Evolutionary conservation across 345 rosid genomes (phyloP).

Genomic region (Acer campestre): DNA sequence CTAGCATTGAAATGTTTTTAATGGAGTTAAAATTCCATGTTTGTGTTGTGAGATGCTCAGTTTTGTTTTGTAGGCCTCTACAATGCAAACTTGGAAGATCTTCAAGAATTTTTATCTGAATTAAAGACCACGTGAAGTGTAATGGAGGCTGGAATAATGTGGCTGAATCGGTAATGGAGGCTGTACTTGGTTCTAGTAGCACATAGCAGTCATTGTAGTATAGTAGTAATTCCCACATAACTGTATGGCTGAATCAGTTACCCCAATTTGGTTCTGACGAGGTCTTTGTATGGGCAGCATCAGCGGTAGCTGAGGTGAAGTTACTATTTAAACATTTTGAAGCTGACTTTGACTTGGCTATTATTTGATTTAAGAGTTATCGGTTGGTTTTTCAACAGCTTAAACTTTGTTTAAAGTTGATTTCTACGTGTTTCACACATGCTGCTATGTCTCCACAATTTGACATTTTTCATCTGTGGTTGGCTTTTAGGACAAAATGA

Average conservation of each 20-base stretch:
- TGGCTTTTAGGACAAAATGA: no score
- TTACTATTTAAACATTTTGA: not conserved
- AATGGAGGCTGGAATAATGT: not conserved
- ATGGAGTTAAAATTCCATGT: not conserved
- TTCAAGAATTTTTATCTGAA: conserved; percentile 50
- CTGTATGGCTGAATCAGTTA: not conserved
- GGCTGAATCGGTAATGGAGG: not conserved
- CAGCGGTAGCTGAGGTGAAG: not conserved
- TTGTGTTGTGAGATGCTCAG: not conserved
- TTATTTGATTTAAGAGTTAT: not conserved
- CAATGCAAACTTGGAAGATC: conserved; percentile 54
- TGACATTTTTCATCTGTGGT: no score
- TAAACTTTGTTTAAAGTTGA: no score
- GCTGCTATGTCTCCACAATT: not conserved
- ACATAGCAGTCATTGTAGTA: not conserved
- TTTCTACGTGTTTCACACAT: no score
- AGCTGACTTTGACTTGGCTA: not conserved
- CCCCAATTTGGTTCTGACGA: not conserved
- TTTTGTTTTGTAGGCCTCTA: conserved; percentile 39
- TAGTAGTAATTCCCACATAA: not conserved
- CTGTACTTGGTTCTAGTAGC: not conserved
- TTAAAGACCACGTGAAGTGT: conserved; percentile 50
- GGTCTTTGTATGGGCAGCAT: not conserved
- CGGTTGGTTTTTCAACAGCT: not conserved
- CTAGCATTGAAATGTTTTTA: not conserved